Evolutionary conservation across 768 basidiomycete genomes (phyloP).

Genomic region (Tricholoma furcatifolium): DNA sequence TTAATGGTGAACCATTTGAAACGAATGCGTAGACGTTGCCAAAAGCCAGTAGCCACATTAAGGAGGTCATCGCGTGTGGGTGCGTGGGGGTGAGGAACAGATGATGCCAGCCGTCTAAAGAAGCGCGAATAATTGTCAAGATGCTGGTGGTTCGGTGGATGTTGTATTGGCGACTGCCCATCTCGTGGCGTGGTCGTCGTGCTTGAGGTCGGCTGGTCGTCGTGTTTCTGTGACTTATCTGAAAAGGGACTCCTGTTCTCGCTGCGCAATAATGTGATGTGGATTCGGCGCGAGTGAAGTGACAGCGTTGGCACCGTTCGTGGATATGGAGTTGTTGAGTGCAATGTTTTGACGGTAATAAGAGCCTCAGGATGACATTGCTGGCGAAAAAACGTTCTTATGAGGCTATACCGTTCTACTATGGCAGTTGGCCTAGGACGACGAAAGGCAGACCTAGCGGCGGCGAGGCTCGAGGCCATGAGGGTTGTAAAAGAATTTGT

Average conservation of each 20-base stretch:
- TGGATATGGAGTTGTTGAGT: background rate
- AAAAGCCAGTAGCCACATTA: conserved; percentile 83
- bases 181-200: background rate
- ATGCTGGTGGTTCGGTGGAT: conserved; percentile 20
- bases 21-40: conserved; percentile 85
- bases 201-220: background rate
- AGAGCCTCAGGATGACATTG: conserved; percentile 18
- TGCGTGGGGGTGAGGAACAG: conserved; percentile 72
- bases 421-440: conserved; percentile 18
- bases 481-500: background rate
- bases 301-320: background rate
- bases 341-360: background rate
- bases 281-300: conserved; percentile 18
- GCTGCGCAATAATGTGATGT: conserved; percentile 11
- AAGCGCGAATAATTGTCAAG: conserved; percentile 77
- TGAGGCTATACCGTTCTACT: conserved; percentile 57
- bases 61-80: conserved; percentile 91
- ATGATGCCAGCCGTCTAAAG: conserved; percentile 74
- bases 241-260: background rate
- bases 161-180: conserved; percentile 2
- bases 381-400: conserved; percentile 55
- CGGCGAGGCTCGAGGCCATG: conserved; percentile 12
- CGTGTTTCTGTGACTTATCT: background rate
- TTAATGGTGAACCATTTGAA: conserved; percentile 98
- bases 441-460: conserved; percentile 10